Evolutionary conservation across 305 asterid species (phyloP), one percentile per base, ranked within the genome.

Genomic region (Fraxinus paxiana): DNA sequence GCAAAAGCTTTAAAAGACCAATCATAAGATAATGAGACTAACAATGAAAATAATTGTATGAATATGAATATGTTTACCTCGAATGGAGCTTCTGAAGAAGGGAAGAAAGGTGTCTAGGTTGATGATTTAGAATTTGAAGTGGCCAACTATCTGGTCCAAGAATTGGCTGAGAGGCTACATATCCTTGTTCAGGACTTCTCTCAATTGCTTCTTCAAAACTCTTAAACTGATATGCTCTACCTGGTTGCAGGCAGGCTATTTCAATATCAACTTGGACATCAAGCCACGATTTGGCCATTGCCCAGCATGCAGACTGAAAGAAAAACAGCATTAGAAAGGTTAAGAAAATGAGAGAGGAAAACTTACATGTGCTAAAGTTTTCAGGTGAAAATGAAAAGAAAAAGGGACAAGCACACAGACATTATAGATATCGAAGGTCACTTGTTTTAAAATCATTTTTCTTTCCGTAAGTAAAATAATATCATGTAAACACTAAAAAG

Each of bases 241-340:
- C 94, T 46, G 92, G 94, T 79, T 90, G 90, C 41, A 80, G 67
- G 79, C 90, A 87, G 69, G 91, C 88, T 81, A 96, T 81, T 86
- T 89, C 91, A 79, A 90, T 83, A 86, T 94, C 99, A 88, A 94
- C 98, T 87, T 89, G 99, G 87, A 88, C 92, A 81, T 91, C 95
- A 81, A 96, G 97, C 99, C 99, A 96, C 79, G 99, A 92, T 78
- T 92, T 96, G 84, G 99, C 95, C 97, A 96, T 87, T 83, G 99
- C 99, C 99, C 99, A 96, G 89, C 99, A 96, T 73, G 99, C 99
- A 83, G 98, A 94, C 99, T 96, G 98, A 85, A 88, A 82, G 56
- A 76, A 59, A 80, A 69, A 78, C 46, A 80, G 77, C 56, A 73
- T 37, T 43, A 61, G 83, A 35, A 51, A 78, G 75, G 71, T 65